A percentile compares a stretch with the other conserved stretches of the same genome.
phyloP scores from a whole-genome alignment of 1,284 basidiomycete species.

The Rhizopogon parksii region DNA sequence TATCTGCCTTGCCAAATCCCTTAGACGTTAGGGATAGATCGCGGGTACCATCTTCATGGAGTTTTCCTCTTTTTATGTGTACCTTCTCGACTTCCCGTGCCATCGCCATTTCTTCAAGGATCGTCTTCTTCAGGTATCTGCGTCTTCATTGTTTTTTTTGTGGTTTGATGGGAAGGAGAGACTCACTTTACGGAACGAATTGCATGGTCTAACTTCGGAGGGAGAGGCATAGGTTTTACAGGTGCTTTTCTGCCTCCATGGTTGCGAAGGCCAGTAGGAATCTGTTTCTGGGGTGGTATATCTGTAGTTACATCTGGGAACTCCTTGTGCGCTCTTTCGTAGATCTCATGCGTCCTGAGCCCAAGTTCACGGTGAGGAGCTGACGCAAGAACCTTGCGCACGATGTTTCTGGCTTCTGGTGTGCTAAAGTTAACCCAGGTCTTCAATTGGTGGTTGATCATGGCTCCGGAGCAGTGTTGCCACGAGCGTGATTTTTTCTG shows the following conservation, averaged over 20 bases:
- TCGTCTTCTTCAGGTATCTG: slow-evolving; percentile 9
- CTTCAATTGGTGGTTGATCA: slow-evolving; percentile 4
- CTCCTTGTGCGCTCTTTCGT: not conserved
- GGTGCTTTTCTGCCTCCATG: slow-evolving; percentile 1
- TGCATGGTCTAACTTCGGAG: slow-evolving; percentile 8
- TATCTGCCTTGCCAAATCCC: not conserved
- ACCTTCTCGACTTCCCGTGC: slow-evolving; percentile 7
- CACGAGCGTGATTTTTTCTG: not conserved
- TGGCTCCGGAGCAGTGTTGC: not conserved
- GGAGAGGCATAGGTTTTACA: slow-evolving; percentile 1
- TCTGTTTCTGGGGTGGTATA: not conserved
- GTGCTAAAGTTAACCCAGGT: slow-evolving; percentile 7
- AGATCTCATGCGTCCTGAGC: slow-evolving; percentile 6
- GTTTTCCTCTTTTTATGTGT: not conserved
- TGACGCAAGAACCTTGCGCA: slow-evolving; percentile 7
- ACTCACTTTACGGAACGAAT: slow-evolving; percentile 8
- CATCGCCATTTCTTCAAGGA: slow-evolving; percentile 9
- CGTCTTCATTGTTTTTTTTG: not conserved
- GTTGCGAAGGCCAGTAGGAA: not conserved
- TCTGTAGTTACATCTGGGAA: slow-evolving; percentile 3
- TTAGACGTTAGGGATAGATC: slow-evolving; percentile 1
- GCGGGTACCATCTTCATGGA: slow-evolving; percentile 3
- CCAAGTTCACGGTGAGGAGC: slow-evolving; percentile 3
- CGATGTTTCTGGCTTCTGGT: slow-evolving; percentile 7
- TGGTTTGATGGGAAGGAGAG: not conserved